phyloP scores from a whole-genome alignment of 805 yeast species.

The Saturnispora halmiae region DNA sequence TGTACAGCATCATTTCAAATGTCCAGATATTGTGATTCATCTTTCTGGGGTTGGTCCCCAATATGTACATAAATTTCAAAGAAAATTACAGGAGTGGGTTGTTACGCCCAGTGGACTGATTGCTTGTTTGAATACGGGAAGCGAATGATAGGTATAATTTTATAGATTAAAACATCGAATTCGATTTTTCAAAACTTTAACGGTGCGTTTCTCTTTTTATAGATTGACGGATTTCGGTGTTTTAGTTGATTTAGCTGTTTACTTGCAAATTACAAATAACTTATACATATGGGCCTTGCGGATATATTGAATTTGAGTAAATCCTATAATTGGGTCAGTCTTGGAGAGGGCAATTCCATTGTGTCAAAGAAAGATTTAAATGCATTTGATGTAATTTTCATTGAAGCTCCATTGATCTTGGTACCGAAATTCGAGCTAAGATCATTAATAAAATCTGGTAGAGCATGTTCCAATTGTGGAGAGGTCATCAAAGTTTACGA shows the following conservation, averaged over 20 bases:
- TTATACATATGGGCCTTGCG: too few species aligned
- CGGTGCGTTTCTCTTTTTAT: not conserved
- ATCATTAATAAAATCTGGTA: conserved; percentile 24
- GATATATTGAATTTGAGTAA: not conserved
- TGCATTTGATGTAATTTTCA: conserved; percentile 18
- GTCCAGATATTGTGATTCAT: conserved; percentile 11
- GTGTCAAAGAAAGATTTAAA: not conserved
- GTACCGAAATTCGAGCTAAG: conserved; percentile 21
- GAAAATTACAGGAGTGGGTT: conserved; percentile 28
- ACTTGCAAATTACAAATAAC: too few species aligned
- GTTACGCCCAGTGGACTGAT: conserved; percentile 28
- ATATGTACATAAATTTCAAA: conserved; percentile 12
- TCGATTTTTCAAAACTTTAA: too few species aligned
- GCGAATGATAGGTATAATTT: not conserved
- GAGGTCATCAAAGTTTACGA: conserved; percentile 26
- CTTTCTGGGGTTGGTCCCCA: conserved; percentile 9
- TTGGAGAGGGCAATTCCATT: not conserved
- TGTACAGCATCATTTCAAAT: conserved; percentile 10
- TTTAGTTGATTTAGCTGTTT: too few species aligned
- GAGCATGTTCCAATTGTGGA: conserved; percentile 28
- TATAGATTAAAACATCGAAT: not conserved
- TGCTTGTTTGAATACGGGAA: conserved; percentile 19
- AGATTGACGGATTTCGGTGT: too few species aligned
- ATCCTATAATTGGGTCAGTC: not conserved
- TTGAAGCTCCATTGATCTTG: conserved; percentile 27